These are phyloP conservation scores for Botrytis fragariae DNA, from an alignment of 2,329 filamentous ascomycete genomes.

Conservation along the genomic window DNA sequence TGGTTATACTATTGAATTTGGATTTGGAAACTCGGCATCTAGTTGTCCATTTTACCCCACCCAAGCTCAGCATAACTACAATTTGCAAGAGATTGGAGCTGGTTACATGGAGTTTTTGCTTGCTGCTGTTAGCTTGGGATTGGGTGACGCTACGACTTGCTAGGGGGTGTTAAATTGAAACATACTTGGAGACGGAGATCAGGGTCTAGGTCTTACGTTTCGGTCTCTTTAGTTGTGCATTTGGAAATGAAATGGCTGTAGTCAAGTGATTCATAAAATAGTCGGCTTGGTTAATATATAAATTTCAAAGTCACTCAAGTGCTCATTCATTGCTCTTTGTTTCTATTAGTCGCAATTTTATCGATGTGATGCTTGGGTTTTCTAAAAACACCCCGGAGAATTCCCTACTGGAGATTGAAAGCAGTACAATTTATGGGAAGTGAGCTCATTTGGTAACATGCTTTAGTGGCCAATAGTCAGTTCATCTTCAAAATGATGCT, in stretches of 20 bases:
- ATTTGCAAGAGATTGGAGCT: slow-evolving; percentile 46
- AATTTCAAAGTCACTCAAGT: background rate
- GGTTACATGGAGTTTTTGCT: slow-evolving; percentile 49
- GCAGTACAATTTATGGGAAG: background rate
- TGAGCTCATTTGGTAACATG: background rate
- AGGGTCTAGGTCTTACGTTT: background rate
- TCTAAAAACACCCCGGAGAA: background rate
- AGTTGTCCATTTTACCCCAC: slow-evolving; percentile 48
- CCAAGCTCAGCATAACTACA: slow-evolving; percentile 43
- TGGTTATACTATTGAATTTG: slow-evolving; percentile 50
- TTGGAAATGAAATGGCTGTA: background rate
- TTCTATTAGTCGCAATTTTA: background rate
- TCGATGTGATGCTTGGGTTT: background rate
- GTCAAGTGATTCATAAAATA: background rate
- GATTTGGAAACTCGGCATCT: slow-evolving; percentile 36
- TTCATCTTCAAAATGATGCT: background rate
- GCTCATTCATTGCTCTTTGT: background rate
- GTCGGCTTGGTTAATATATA: background rate
- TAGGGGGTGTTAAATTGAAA: background rate
- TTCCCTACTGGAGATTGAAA: background rate
- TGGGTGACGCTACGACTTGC: slow-evolving; percentile 20
- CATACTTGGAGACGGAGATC: background rate
- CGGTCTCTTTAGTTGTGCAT: background rate
- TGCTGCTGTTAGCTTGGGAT: slow-evolving; percentile 18
- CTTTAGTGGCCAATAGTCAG: background rate